Percentiles rank a stretch among this genome's conserved stretches.
These are phyloP conservation scores for Solanum sejunctum DNA, from an alignment of 257 asterid genomes.

Conservation along the genomic window DNA sequence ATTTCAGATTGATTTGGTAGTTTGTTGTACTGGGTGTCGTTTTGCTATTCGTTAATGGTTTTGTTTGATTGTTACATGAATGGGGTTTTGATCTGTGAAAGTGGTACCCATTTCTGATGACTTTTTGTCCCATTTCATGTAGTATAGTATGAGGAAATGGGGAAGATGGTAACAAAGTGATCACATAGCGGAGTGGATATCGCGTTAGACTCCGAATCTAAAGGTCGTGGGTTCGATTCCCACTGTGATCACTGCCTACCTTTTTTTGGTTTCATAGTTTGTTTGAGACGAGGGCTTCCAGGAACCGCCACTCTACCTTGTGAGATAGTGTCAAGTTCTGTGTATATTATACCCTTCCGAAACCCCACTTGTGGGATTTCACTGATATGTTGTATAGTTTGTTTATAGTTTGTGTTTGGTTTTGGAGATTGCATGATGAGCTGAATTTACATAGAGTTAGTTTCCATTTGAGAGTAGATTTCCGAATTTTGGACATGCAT, in stretches of 20 bases:
- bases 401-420: background rate
- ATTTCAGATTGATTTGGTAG: background rate
- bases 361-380: no score
- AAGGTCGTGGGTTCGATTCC: conserved; percentile 94
- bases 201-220: conserved; percentile 99
- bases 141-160: background rate
- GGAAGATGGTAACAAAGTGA: background rate
- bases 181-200: conserved; percentile 99
- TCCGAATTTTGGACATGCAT: background rate
- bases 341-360: no score
- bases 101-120: background rate
- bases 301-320: no score
- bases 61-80: background rate
- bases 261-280: background rate
- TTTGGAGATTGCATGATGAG: background rate
- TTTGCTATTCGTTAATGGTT: background rate
- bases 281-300: background rate
- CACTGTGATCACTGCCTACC: background rate
- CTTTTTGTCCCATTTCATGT: background rate
- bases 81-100: background rate
- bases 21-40: background rate
- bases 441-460: background rate
- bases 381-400: no score
- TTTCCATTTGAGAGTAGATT: background rate
- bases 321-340: no score